Evolutionary conservation across 2,329 filamentous ascomycete species (phyloP), one percentile per base, ranked within the genome.

Genomic region (Grosmannia serpens): DNA sequence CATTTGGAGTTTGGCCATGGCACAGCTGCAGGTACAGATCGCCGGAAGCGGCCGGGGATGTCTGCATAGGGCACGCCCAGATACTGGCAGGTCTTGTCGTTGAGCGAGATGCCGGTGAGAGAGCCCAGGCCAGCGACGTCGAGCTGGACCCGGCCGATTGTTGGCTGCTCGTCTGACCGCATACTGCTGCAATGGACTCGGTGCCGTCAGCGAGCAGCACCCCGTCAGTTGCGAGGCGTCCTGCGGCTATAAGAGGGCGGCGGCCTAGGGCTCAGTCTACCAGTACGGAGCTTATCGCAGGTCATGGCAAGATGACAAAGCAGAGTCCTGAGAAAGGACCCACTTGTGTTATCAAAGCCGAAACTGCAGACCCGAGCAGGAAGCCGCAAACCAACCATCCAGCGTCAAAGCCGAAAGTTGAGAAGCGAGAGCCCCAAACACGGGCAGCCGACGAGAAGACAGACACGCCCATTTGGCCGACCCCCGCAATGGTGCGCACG

Each of bases 61-160:
- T 41, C 22, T 1, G 26, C 61, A 38, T 62, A 62, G 17, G 61
- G 61, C 2, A 62, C 55, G 35, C 59, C 61, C 9, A 61, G 27
- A 24, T 62, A 62, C 54, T 62, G 53, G 44, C 58, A 60, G 4
- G 53, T 53, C n/a, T 35, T 20, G 31, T 50, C 20, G 33, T 56
- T 22, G 22, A 59, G 51, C 8, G 50, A 58, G 26, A 62, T 33
- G 22, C 61, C 61, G 1, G 55, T 58, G 4, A 62, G 8, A 1
- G 35, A 38, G 29, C 61, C 59, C 11, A 62, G 54, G n/a, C 51
- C 53, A 9, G 61, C 57, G 10, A 61, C 59, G 17, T 57, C 58
- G 3, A 53, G 29, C 11, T 24, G 20, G 24, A 57, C 55, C 8
- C 53, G 24, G 35, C 56, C 49, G 8, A 56, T 29, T 26, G 31